Percentiles rank a stretch among this genome's conserved stretches.
phyloP scores from a whole-genome alignment of 1,284 basidiomycete genomes.

The Salmacisia buchloeana region DNA sequence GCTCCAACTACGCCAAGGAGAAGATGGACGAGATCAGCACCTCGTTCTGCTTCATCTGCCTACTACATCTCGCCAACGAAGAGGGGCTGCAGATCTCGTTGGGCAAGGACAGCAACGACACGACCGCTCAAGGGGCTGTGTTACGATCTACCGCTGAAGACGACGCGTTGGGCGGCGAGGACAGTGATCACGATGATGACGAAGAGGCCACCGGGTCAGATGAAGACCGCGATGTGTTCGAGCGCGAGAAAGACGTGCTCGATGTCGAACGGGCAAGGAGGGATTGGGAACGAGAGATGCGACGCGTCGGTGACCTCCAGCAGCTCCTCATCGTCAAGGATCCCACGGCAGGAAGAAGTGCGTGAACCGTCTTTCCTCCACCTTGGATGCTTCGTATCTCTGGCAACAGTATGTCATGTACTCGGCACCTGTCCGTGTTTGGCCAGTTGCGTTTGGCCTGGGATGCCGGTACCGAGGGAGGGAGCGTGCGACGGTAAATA shows the following conservation, averaged over 20 bases:
- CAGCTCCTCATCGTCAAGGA: constrained; percentile 37
- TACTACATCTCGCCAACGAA: constrained; percentile 90
- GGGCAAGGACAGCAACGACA: constrained; percentile 22
- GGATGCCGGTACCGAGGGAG: too few species aligned
- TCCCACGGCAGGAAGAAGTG: constrained; percentile 35
- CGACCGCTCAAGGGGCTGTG: constrained; percentile 21
- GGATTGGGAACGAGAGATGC: not conserved
- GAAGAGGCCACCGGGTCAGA: not conserved
- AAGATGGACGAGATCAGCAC: constrained; percentile 98
- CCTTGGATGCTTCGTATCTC: too few species aligned
- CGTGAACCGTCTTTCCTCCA: too few species aligned
- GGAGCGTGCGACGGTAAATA: too few species aligned
- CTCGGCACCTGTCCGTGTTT: too few species aligned
- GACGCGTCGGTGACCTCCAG: constrained; percentile 26
- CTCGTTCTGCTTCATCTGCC: constrained; percentile 98
- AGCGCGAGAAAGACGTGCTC: not conserved
- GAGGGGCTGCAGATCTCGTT: constrained; percentile 62
- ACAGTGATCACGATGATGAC: constrained; percentile 5
- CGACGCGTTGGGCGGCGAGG: not conserved
- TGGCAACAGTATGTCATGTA: too few species aligned
- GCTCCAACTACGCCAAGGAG: constrained; percentile 75
- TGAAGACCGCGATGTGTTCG: not conserved
- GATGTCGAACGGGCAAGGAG: constrained; percentile 1
- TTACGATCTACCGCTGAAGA: not conserved
- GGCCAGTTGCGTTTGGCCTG: too few species aligned